Base-by-base conservation (phyloP, 2,329 filamentous ascomycete species). In the Aspergillus pseudotamarii region DNA sequence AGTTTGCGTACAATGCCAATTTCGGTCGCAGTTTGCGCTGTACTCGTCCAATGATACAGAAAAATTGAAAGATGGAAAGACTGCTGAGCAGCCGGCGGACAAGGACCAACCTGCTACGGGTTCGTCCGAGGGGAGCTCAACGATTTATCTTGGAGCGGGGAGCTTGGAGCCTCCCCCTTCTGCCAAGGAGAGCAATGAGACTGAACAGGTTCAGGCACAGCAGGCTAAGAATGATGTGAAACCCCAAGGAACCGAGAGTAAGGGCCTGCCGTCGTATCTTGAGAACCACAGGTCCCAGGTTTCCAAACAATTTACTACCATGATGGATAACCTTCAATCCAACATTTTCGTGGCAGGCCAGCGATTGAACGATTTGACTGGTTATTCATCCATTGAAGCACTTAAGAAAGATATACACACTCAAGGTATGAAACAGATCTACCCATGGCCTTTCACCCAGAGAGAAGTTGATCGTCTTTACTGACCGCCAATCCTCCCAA, bases 291-390 rank as follows among this genome's bases (percentile, higher is more conserved):
- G 87, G 75, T 89, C 85, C 68, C 78, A 85, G 56, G 67, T 86
- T 46, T 86, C 83, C 8, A 88, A 87, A 69, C 82, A 84, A 60
- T 87, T 95, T 75, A 87, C 86, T 55, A 79, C 85, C 61, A 82
- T 96, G 75, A 96, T 98, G 92, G 95, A 99, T 80, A 89, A 92
- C 67, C 77, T 97, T 23, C 93, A 98, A 75, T 87, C 90, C 36
- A 93, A 94, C 71, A 85, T 96, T 53, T 91, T 97, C 67, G 86
- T 90, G 58, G 94, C 94, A 4, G 92, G 92, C 2, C 92, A 95
- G 75, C 91, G 91, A 63, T 87, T 99, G 78, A 99, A 97, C 79
- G 92, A 94, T 72, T 87, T 97, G 59, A 99, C 95, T 2, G 95
- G 95, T 68, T 99, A 98, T 82, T 91, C 91, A 1, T 89, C 91